Conservation (phyloP, 352 stramenopile species). For the Chrysophaeum taylorii region DNA sequence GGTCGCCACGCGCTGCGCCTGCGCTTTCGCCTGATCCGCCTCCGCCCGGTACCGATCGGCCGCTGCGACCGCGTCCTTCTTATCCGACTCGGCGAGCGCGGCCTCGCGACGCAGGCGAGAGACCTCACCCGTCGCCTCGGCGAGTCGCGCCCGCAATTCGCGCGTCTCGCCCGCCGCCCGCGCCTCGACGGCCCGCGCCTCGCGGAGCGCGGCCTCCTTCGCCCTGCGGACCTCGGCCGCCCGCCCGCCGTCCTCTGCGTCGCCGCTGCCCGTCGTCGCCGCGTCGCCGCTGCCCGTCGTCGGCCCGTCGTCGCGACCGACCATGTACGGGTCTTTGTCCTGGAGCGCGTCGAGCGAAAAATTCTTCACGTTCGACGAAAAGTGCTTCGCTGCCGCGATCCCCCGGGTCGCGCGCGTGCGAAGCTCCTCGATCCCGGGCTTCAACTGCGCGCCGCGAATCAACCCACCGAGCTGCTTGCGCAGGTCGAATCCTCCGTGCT, state of each 20-base stretch:
- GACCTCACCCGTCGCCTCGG: neutral
- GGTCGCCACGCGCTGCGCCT: neutral
- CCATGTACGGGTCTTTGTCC: slow-evolving; percentile 4
- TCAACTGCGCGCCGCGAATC: too few relatives aligned
- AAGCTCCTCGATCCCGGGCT: too few relatives aligned
- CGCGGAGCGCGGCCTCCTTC: slow-evolving; percentile 3
- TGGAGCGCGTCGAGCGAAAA: neutral
- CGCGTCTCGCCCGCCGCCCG: neutral
- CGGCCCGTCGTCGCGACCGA: neutral
- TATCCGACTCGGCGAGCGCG: neutral
- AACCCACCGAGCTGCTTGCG: too few relatives aligned
- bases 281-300: neutral
- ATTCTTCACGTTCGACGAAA: too few relatives aligned
- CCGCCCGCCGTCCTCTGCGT: neutral
- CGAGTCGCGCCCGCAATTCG: neutral
- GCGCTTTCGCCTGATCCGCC: neutral
- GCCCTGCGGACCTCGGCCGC: neutral
- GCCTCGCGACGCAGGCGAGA: neutral
- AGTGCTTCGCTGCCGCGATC: too few relatives aligned
- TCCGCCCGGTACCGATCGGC: neutral
- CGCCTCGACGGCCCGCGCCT: neutral
- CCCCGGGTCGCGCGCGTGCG: too few relatives aligned
- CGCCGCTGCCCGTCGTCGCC: neutral
- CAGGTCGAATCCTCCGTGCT: too few relatives aligned
- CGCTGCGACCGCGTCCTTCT: too few relatives aligned